phyloP scores from a whole-genome alignment of 202 grass and related monocot species.

The Miscanthus sacchariflorus region DNA sequence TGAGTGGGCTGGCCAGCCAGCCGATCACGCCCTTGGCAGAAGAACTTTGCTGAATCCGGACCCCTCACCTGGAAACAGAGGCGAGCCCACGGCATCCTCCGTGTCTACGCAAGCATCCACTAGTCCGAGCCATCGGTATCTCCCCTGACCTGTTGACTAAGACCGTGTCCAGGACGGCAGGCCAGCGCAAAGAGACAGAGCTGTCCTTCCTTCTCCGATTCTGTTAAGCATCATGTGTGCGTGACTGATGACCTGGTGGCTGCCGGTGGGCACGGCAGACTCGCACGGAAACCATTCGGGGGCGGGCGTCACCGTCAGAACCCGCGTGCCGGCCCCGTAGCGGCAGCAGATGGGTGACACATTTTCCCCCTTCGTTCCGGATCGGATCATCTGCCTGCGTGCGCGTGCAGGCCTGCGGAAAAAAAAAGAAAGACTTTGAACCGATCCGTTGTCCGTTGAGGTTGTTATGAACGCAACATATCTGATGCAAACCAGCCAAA shows the following conservation, averaged over 20 bases:
- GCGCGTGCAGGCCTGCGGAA: neutral
- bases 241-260: neutral
- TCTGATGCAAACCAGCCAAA: too few species aligned
- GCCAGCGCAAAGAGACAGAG: too few species aligned
- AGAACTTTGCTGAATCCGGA: neutral
- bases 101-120: neutral
- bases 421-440: slow-evolving; percentile 1
- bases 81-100: neutral
- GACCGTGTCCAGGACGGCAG: slow-evolving; percentile 17
- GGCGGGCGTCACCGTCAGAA: neutral
- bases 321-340: neutral
- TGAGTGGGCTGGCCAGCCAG: too few species aligned
- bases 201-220: neutral
- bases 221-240: neutral
- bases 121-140: neutral
- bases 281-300: neutral
- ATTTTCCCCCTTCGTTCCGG: neutral
- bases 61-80: neutral
- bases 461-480: neutral
- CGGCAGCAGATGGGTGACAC: too few species aligned
- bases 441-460: neutral
- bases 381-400: neutral
- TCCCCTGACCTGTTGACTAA: slow-evolving; percentile 1
- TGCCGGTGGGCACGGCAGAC: neutral
- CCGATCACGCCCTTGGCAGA: neutral